Conservation (phyloP, 2,329 filamentous ascomycete species). For the Alternaria consortialis region DNA sequence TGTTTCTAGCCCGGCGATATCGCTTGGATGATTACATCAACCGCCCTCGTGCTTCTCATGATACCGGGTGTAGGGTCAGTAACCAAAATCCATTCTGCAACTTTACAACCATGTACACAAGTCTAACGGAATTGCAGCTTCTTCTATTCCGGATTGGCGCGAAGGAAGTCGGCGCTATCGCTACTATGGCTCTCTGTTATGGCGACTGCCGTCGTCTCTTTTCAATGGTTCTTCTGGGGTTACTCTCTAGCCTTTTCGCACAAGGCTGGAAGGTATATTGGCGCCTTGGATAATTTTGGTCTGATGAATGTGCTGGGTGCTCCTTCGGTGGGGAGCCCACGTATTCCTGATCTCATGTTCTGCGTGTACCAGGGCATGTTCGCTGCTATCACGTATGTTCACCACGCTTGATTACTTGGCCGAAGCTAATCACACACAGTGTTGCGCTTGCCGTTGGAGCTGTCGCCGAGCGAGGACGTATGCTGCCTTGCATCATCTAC, state of each 20-base stretch:
- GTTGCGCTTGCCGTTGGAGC: slow-evolving; percentile 86
- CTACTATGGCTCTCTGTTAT: slow-evolving; percentile 87
- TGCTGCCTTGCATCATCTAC: slow-evolving; percentile 88
- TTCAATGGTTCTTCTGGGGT: slow-evolving; percentile 97
- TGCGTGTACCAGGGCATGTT: slow-evolving; percentile 91
- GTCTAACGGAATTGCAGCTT: slow-evolving; percentile 62
- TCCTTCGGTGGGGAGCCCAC: slow-evolving; percentile 76
- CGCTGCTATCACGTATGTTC: slow-evolving; percentile 83
- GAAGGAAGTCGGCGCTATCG: slow-evolving; percentile 87
- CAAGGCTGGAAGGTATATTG: slow-evolving; percentile 77
- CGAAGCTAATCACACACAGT: slow-evolving; percentile 51
- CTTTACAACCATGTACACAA: neutral
- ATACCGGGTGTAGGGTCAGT: slow-evolving; percentile 82
- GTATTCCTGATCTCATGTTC: slow-evolving; percentile 84
- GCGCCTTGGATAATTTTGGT: slow-evolving; percentile 80
- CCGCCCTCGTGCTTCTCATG: slow-evolving; percentile 88
- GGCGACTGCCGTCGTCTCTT: slow-evolving; percentile 78
- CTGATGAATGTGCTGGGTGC: slow-evolving; percentile 77
- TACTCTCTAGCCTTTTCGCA: slow-evolving; percentile 86
- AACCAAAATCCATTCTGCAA: neutral
- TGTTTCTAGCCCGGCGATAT: slow-evolving; percentile 75
- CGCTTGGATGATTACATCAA: slow-evolving; percentile 78
- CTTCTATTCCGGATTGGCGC: slow-evolving; percentile 91
- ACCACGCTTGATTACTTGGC: neutral
- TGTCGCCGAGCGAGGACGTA: slow-evolving; percentile 84